Conservation (phyloP, 768 basidiomycete species). For the Podaxis carcinomalis region DNA sequence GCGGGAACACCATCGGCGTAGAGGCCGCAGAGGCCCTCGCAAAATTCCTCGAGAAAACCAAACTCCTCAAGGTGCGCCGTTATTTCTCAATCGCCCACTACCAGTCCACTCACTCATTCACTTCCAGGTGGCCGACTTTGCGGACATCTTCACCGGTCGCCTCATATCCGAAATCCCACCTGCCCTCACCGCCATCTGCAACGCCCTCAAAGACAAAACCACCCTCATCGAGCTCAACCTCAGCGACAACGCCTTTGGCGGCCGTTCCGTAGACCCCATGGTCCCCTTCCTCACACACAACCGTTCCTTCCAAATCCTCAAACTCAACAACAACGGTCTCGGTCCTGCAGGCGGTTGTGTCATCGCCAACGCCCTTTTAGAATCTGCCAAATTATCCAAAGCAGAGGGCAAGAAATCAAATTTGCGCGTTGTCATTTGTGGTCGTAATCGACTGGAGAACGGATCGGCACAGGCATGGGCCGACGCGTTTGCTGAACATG, state of each 20-base stretch:
- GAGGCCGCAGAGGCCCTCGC: constrained; percentile 85
- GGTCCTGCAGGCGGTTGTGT: constrained; percentile 85
- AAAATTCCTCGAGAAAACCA: constrained; percentile 67
- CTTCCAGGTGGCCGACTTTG: constrained; percentile 84
- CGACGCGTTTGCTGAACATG: constrained; percentile 82
- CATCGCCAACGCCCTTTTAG: constrained; percentile 79
- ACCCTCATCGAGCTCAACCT: constrained; percentile 86
- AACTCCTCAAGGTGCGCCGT: constrained; percentile 61
- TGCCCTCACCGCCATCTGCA: constrained; percentile 84
- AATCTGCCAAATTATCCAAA: constrained; percentile 68
- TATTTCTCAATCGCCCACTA: neutral
- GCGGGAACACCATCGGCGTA: constrained; percentile 92
- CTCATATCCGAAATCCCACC: constrained; percentile 92
- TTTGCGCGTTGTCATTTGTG: constrained; percentile 81
- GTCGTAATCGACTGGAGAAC: constrained; percentile 93
- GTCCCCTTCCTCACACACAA: constrained; percentile 86
- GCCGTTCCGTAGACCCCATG: constrained; percentile 90
- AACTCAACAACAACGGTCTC: constrained; percentile 95
- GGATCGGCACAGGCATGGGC: constrained; percentile 84
- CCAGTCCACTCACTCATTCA: neutral
- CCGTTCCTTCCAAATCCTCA: constrained; percentile 76
- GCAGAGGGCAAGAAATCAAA: constrained; percentile 65
- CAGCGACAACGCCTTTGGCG: constrained; percentile 95
- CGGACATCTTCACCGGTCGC: constrained; percentile 97
- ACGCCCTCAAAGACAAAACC: constrained; percentile 76